Evolutionary conservation across 768 basidiomycete species (phyloP), one percentile per base, ranked within the genome.

Genomic region (Lentinula lateritia): DNA sequence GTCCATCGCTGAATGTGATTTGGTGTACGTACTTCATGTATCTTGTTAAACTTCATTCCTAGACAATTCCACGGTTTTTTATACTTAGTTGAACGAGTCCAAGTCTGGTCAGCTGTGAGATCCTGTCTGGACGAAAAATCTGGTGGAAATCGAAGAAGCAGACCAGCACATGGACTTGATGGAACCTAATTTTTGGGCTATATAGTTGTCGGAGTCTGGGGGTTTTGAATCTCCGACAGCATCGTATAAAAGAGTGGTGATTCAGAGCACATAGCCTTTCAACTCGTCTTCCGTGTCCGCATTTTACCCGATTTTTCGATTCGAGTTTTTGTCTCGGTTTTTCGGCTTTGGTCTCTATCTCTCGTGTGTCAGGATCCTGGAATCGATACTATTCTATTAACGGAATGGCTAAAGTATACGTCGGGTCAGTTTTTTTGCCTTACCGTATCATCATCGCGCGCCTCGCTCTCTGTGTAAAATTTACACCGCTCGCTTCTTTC

Each of bases 341-440:
- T 75, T 78, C 81, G 76, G 80, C 83, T 85, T 82, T 73, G 72
- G 74, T 78, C 68, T 69, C 68, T 41, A n/a, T 66, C 65, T 75
- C 74, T 79, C 76, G 72, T 82, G 74, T 83, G 76, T 76, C 79
- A 75, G 75, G 72, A 76, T 74, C 76, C 76, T 76, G 76, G 75
- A 72, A 77, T 76, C 76, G 73, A 72, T 79, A 80, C 80, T 83
- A 56, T 39, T 56, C 79, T 82, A 77, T 74, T 74, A 78, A 80
- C 78, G 89, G 90, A 87, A 83, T 88, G 75, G 79, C 88, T 71
- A 94, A 93, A 80, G 84, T 93, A 74, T 94, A 93, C 76, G 91
- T 94, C 84, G 92, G 91, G 92, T 94, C 84, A 88, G 92, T 93
- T 85, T 86, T 28, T 28, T 76, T 75, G 76, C 74, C 75, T 78